Percentiles rank a stretch among this genome's conserved stretches.
These are phyloP conservation scores for Buxus sempervirens DNA, from an alignment of 164 flowering plant species.

Conservation along the genomic window DNA sequence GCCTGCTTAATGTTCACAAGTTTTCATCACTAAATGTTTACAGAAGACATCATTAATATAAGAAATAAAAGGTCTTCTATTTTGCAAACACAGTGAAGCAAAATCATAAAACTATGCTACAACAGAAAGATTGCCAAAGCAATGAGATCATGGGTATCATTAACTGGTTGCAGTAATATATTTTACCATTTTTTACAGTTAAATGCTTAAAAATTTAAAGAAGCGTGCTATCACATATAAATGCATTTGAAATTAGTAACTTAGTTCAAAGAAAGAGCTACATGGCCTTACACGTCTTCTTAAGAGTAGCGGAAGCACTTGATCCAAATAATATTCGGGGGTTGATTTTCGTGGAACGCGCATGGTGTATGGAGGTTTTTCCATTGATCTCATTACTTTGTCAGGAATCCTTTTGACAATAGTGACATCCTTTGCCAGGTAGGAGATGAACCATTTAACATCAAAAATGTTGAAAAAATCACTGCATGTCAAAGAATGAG, in stretches of 20 bases:
- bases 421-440: slow-evolving; percentile 81
- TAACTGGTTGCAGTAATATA: neutral
- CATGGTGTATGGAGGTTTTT: slow-evolving; percentile 96
- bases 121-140: neutral
- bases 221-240: too few species aligned
- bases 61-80: slow-evolving; percentile 1
- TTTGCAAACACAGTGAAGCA: slow-evolving; percentile 8
- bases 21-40: neutral
- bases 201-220: too few species aligned
- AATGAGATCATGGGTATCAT: neutral
- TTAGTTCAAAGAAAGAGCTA: slow-evolving; percentile 3
- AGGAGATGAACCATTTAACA: slow-evolving; percentile 88
- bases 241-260: slow-evolving; percentile 2
- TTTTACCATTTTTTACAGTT: neutral
- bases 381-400: slow-evolving; percentile 86
- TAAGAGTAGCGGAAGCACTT: slow-evolving; percentile 81
- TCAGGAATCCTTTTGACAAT: slow-evolving; percentile 84
- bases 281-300: slow-evolving; percentile 74
- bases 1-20: slow-evolving; percentile 51
- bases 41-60: neutral
- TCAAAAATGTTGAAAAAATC: slow-evolving; percentile 84
- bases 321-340: slow-evolving; percentile 84
- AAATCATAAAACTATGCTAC: neutral
- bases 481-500: slow-evolving; percentile 48
- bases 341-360: slow-evolving; percentile 94